A percentile compares a stretch with the other conserved stretches of the same genome.
These are phyloP conservation scores for Vitis hybrid DNA, from an alignment of 177 flowering plant genomes.

Conservation along the genomic window DNA sequence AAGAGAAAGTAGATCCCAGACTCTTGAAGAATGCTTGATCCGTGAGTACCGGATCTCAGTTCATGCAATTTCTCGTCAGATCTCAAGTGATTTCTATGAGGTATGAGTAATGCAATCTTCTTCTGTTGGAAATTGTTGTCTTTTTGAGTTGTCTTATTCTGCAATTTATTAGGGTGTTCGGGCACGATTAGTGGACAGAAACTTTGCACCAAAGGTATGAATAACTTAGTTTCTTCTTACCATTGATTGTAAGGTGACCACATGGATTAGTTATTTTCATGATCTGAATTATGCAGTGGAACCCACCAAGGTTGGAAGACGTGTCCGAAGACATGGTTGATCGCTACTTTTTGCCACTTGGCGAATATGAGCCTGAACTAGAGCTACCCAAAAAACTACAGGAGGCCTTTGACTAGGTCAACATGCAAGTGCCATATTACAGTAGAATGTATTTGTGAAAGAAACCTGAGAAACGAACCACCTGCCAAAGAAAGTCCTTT, in stretches of 20 bases:
- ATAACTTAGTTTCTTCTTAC: background rate
- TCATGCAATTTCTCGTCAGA: background rate
- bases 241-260: background rate
- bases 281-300: slow-evolving; percentile 14
- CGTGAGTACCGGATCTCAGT: background rate
- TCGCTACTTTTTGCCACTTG: slow-evolving; percentile 2
- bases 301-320: slow-evolving; percentile 15
- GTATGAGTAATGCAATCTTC: background rate
- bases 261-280: background rate
- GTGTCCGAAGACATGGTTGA: slow-evolving; percentile 20
- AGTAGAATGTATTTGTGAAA: too few relatives aligned
- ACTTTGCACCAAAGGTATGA: slow-evolving; percentile 16
- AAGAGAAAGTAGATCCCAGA: background rate
- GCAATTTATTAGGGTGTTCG: slow-evolving; percentile 10
- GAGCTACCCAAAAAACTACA: slow-evolving; percentile 7
- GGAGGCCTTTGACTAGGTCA: background rate
- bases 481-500: too few relatives aligned
- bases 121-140: background rate
- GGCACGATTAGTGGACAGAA: slow-evolving; percentile 11
- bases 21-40: background rate
- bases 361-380: slow-evolving; percentile 8
- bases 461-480: too few relatives aligned
- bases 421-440: background rate
- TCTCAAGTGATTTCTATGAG: slow-evolving; percentile 1
- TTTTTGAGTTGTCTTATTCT: background rate